Conservation (phyloP, 2,329 filamentous ascomycete species). For the Pyricularia sp. region DNA sequence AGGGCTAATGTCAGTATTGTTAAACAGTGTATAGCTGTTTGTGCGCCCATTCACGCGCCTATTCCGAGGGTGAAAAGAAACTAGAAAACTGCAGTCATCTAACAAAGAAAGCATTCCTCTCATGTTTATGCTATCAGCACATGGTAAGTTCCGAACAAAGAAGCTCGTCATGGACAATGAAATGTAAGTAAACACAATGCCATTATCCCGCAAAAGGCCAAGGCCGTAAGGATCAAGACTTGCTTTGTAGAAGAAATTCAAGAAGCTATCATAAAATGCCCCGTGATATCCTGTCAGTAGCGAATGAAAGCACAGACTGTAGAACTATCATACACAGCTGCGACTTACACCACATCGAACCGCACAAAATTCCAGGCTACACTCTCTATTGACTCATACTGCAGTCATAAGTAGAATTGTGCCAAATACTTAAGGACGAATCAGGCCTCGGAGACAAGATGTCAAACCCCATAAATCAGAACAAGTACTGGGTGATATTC, state of each 20-base stretch:
- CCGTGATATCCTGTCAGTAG: not conserved
- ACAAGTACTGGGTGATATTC: not conserved
- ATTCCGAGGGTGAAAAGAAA: too few species aligned
- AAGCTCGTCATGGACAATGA: not conserved
- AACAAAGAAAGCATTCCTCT: not conserved
- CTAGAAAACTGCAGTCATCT: not conserved
- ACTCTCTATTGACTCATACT: too few species aligned
- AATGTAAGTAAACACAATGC: not conserved
- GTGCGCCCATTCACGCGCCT: too few species aligned
- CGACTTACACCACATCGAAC: not conserved
- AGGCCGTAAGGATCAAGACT: not conserved
- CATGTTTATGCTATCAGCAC: not conserved
- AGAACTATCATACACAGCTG: not conserved
- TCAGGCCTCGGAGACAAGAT: too few species aligned
- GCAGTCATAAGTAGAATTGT: too few species aligned
- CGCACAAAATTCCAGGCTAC: not conserved
- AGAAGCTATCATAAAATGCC: not conserved
- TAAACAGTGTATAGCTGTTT: too few species aligned
- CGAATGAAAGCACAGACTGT: not conserved
- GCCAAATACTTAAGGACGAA: too few species aligned
- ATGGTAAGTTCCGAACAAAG: not conserved
- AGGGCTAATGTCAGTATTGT: too few species aligned
- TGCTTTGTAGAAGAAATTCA: not conserved
- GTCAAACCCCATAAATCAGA: not conserved
- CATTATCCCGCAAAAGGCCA: not conserved